Evolutionary conservation across 2,329 filamentous ascomycete species (phyloP).

Genomic region (Colletotrichum liaoningense): DNA sequence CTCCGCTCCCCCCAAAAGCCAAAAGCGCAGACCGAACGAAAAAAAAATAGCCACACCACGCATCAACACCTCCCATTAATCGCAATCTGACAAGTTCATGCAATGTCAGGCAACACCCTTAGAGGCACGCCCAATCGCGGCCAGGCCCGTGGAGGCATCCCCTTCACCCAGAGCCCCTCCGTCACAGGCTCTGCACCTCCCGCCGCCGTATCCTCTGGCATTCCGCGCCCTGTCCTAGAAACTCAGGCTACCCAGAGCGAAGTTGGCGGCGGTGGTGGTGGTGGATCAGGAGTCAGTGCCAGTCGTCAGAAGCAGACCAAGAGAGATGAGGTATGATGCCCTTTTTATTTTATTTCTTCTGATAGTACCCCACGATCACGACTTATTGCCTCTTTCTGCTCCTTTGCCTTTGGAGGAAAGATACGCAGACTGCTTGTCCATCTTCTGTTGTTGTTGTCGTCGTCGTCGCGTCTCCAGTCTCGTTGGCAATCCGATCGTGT

Average conservation of each 20-base stretch:
- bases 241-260: slow-evolving; percentile 67
- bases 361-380: slow-evolving; percentile 21
- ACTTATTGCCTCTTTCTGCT: neutral
- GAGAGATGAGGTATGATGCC: slow-evolving; percentile 87
- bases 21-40: neutral
- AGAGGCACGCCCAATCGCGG: slow-evolving; percentile 76
- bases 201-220: slow-evolving; percentile 64
- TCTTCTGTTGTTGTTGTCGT: neutral
- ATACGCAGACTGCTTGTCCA: neutral
- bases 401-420: neutral
- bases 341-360: neutral
- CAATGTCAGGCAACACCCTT: slow-evolving; percentile 72
- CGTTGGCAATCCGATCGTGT: neutral
- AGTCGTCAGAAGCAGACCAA: slow-evolving; percentile 97
- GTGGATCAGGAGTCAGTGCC: slow-evolving; percentile 81
- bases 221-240: slow-evolving; percentile 80
- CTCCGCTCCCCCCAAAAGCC: neutral
- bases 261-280: slow-evolving; percentile 43
- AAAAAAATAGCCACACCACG: slow-evolving; percentile 24
- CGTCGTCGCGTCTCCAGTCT: neutral
- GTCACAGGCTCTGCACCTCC: slow-evolving; percentile 8
- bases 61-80: slow-evolving; percentile 32
- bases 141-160: slow-evolving; percentile 68
- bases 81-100: slow-evolving; percentile 55
- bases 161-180: slow-evolving; percentile 70